phyloP scores from a whole-genome alignment of 257 asterid species.

The Primulina tabacum region DNA sequence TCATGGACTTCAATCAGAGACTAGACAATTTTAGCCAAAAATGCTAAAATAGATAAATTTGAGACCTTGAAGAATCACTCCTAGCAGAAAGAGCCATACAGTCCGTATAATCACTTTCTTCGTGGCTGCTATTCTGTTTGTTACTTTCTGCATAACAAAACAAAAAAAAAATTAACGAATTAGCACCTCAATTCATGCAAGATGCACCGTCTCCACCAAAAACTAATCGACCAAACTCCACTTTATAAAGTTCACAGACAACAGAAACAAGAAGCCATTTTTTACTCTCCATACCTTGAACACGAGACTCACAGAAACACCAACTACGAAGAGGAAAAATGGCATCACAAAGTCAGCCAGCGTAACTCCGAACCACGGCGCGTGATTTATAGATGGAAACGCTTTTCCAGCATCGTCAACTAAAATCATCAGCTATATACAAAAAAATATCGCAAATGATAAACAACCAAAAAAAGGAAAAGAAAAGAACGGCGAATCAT shows the following conservation, averaged over 20 bases:
- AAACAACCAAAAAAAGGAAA: slow-evolving; percentile 12
- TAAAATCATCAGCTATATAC: slow-evolving; percentile 71
- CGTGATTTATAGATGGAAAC: slow-evolving; percentile 78
- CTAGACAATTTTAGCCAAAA: slow-evolving; percentile 16
- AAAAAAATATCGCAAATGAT: not conserved
- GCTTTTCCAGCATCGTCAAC: slow-evolving; percentile 95
- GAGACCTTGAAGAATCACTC: slow-evolving; percentile 85
- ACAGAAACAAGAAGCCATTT: slow-evolving; percentile 10
- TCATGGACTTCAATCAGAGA: slow-evolving; percentile 1
- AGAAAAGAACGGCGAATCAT: not conserved
- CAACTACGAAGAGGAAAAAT: slow-evolving; percentile 82
- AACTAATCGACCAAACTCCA: not conserved
- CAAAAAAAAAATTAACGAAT: slow-evolving; percentile 7
- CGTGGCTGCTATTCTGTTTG: slow-evolving; percentile 58
- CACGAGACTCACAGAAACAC: slow-evolving; percentile 74
- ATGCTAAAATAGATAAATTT: slow-evolving; percentile 1
- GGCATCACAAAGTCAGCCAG: slow-evolving; percentile 98
- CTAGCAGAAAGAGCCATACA: slow-evolving; percentile 65
- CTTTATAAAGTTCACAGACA: not conserved
- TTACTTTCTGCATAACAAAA: slow-evolving; percentile 52
- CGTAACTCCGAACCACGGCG: slow-evolving; percentile 94
- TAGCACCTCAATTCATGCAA: slow-evolving; percentile 9
- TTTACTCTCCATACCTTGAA: slow-evolving; percentile 53
- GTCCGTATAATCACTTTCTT: slow-evolving; percentile 65
- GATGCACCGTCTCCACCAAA: not conserved